Percentiles rank a stretch among this genome's conserved stretches.
These are phyloP conservation scores for Xylaria digitata DNA, from an alignment of 2,329 filamentous ascomycete genomes.

Conservation along the genomic window DNA sequence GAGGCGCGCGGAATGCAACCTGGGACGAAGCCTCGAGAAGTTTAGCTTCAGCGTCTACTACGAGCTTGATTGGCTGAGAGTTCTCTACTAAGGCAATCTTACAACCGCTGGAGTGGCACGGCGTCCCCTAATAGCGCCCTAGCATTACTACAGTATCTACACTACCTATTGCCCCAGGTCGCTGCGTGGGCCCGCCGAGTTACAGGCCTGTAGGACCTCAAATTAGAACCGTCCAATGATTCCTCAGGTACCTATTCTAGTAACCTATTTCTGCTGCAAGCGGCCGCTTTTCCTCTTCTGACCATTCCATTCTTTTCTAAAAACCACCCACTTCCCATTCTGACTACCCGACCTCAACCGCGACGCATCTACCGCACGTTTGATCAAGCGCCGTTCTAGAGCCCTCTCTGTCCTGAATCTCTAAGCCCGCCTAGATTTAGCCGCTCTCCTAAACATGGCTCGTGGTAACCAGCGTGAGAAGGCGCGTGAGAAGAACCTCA, in stretches of 20 bases:
- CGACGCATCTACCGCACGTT: slow-evolving; percentile 42
- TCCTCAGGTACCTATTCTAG: neutral
- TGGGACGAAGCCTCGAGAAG: slow-evolving; percentile 5
- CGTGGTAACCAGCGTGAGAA: slow-evolving; percentile 97
- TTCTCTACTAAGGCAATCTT: neutral
- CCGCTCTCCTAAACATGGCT: slow-evolving; percentile 70
- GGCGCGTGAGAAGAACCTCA: slow-evolving; percentile 86
- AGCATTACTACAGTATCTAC: no score
- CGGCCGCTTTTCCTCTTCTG: slow-evolving; percentile 33
- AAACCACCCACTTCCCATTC: slow-evolving; percentile 19
- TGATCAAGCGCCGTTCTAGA: slow-evolving; percentile 46
- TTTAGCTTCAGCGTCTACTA: slow-evolving; percentile 27
- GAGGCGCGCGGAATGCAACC: no score
- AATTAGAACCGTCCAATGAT: neutral
- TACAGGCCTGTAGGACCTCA: neutral
- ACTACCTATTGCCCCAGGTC: neutral
- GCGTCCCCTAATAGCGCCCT: slow-evolving; percentile 4
- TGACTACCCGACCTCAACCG: slow-evolving; percentile 32
- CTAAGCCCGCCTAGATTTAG: slow-evolving; percentile 9
- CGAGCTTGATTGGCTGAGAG: slow-evolving; percentile 37
- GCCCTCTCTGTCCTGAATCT: slow-evolving; percentile 24
- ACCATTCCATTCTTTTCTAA: slow-evolving; percentile 27
- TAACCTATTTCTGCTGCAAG: slow-evolving; percentile 30
- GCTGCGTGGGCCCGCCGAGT: no score
- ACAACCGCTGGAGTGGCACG: slow-evolving; percentile 32